phyloP scores from a whole-genome alignment of 306 rosid species.

The Dicorynia guianensis region DNA sequence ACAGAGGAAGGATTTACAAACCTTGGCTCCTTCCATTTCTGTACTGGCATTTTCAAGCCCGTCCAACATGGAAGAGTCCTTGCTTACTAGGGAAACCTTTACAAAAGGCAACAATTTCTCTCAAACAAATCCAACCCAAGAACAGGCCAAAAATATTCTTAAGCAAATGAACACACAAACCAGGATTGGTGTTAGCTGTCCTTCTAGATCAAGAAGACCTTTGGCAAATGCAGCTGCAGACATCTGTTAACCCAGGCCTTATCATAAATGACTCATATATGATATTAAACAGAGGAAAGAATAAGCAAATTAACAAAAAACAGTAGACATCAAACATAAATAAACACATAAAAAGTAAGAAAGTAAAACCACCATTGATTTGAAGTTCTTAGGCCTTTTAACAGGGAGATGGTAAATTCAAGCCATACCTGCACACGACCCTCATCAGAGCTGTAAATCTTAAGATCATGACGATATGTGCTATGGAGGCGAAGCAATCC shows the following conservation, averaged over 20 bases:
- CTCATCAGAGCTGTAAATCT: constrained; percentile 98
- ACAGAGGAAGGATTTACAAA: constrained; percentile 16
- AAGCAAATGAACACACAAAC: constrained; percentile 52
- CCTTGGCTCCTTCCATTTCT: constrained; percentile 98
- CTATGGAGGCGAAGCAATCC: constrained; percentile 98
- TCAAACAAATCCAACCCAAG: constrained; percentile 40
- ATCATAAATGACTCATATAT: constrained; percentile 33
- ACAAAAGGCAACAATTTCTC: constrained; percentile 45
- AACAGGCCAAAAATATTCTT: constrained; percentile 35
- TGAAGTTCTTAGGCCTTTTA: constrained; percentile 21
- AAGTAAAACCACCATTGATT: background rate
- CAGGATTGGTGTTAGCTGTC: constrained; percentile 96
- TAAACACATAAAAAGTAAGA: constrained; percentile 13
- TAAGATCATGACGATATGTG: constrained; percentile 94
- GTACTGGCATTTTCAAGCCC: constrained; percentile 98
- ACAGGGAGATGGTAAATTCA: constrained; percentile 8
- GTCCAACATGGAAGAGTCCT: constrained; percentile 98
- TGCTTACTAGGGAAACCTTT: constrained; percentile 96
- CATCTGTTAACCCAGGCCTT: constrained; percentile 68
- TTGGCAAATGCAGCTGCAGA: constrained; percentile 99
- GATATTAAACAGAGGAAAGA: constrained; percentile 32
- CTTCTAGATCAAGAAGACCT: constrained; percentile 98
- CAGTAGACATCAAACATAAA: constrained; percentile 36
- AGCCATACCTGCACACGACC: constrained; percentile 96
- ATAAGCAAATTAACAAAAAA: constrained; percentile 30